phyloP scores from a whole-genome alignment of 2,329 filamentous ascomycete species.

The Aureobasidium sp. region DNA sequence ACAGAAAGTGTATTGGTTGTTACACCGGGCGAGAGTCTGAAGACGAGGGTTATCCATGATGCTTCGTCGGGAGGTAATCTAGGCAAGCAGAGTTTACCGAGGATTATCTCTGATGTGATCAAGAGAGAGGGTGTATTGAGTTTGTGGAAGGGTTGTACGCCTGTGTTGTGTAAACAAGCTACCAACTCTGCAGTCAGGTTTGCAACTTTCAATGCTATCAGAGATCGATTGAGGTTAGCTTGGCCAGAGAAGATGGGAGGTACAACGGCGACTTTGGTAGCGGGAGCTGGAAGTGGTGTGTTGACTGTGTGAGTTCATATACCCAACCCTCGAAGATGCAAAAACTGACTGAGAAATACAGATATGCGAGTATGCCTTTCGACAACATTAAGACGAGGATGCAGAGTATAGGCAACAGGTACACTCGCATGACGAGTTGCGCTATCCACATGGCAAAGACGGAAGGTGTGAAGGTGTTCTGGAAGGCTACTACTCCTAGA shows the following conservation, averaged over 20 bases:
- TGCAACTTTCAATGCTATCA: conserved; percentile 28
- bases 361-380: conserved; percentile 28
- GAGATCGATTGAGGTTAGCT: conserved; percentile 22
- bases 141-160: conserved; percentile 28
- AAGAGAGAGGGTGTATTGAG: conserved; percentile 22
- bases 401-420: conserved; percentile 31
- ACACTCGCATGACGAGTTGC: conserved; percentile 23
- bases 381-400: conserved; percentile 32
- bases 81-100: conserved; percentile 2
- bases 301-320: conserved; percentile 26
- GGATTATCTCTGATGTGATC: conserved; percentile 19
- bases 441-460: conserved; percentile 15
- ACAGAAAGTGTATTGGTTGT: conserved; percentile 31
- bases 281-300: conserved; percentile 27
- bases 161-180: conserved; percentile 29
- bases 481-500: conserved; percentile 22
- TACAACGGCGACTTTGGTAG: conserved; percentile 22
- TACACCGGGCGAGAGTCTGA: conserved; percentile 33
- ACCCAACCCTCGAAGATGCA: neutral
- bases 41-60: conserved; percentile 33
- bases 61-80: conserved; percentile 23
- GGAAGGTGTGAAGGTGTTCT: conserved; percentile 20
- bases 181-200: conserved; percentile 31
- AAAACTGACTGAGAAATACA: neutral
- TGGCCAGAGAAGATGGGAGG: conserved; percentile 12